A percentile compares a stretch with the other conserved stretches of the same genome.
These are phyloP conservation scores for Albifimbria verrucaria DNA, from an alignment of 2,329 filamentous ascomycete genomes.

Conservation along the genomic window DNA sequence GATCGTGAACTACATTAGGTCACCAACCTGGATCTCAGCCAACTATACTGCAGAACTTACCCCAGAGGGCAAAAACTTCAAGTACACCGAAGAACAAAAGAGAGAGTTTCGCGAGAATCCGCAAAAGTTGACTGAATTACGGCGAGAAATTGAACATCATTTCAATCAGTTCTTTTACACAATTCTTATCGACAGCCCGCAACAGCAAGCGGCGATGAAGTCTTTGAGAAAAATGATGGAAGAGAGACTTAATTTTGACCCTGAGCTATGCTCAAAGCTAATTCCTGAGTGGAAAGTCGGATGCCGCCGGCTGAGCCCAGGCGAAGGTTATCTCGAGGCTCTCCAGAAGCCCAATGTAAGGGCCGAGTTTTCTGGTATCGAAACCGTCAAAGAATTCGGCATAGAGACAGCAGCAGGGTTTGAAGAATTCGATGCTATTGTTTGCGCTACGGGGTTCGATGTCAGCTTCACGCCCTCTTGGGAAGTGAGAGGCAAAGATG, in stretches of 20 bases:
- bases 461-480: conserved; percentile 9
- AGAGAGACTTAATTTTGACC: conserved; percentile 5
- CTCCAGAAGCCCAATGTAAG: conserved; percentile 12
- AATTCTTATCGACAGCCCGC: background rate
- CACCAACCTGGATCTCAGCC: conserved; percentile 21
- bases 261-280: conserved; percentile 9
- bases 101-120: conserved; percentile 34
- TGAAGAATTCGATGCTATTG: conserved; percentile 10
- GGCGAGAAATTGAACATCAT: conserved; percentile 31
- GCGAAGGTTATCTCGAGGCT: conserved; percentile 21
- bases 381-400: conserved; percentile 4
- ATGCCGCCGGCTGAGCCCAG: conserved; percentile 19
- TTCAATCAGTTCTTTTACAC: conserved; percentile 6
- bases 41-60: conserved; percentile 13
- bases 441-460: conserved; percentile 12
- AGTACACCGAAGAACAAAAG: conserved; percentile 31
- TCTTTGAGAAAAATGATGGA: conserved; percentile 4
- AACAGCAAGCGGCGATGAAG: background rate
- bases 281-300: conserved; percentile 16
- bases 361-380: conserved; percentile 3
- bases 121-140: conserved; percentile 30
- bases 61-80: conserved; percentile 12
- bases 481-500: conserved; percentile 1
- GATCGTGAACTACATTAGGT: conserved; percentile 20
- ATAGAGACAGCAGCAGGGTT: conserved; percentile 1